Evolutionary conservation across 106 monocot species (phyloP).

Genomic region (Dendrobium officinale): DNA sequence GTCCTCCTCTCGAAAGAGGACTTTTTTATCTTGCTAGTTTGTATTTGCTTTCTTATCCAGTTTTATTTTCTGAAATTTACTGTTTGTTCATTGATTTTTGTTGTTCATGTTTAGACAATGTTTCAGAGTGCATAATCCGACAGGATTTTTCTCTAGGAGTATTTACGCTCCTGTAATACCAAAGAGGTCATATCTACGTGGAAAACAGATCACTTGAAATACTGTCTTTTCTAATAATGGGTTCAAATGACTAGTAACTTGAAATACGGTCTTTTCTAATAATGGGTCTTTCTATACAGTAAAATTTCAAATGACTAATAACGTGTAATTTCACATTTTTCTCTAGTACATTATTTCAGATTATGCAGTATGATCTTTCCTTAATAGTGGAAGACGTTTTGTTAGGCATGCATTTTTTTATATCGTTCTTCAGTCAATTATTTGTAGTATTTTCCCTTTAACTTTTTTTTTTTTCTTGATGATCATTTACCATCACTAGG

Average conservation of each 20-base stretch:
- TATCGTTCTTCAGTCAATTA: neutral
- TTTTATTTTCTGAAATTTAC: too few species aligned
- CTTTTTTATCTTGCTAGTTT: too few species aligned
- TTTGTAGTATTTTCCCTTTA: neutral
- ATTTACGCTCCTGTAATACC: too few species aligned
- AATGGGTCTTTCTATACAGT: neutral
- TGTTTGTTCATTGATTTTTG: too few species aligned
- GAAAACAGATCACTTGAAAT: neutral
- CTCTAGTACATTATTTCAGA: neutral
- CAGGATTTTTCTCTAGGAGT: too few species aligned
- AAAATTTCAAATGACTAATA: neutral
- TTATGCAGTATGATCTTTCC: neutral
- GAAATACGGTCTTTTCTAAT: neutral
- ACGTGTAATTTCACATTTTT: neutral
- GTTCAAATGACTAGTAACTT: too few species aligned
- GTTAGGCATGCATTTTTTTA: neutral
- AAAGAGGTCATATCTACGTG: too few species aligned
- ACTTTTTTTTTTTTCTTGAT: neutral
- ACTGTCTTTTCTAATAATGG: neutral
- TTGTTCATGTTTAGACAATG: too few species aligned
- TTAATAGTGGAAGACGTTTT: neutral
- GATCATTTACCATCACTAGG: slow-evolving; percentile 35
- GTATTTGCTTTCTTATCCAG: too few species aligned
- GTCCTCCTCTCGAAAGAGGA: too few species aligned
- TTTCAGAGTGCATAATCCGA: too few species aligned